phyloP scores from a whole-genome alignment of 2,329 filamentous ascomycete genomes.

The Ceratocystis lukuohia region DNA sequence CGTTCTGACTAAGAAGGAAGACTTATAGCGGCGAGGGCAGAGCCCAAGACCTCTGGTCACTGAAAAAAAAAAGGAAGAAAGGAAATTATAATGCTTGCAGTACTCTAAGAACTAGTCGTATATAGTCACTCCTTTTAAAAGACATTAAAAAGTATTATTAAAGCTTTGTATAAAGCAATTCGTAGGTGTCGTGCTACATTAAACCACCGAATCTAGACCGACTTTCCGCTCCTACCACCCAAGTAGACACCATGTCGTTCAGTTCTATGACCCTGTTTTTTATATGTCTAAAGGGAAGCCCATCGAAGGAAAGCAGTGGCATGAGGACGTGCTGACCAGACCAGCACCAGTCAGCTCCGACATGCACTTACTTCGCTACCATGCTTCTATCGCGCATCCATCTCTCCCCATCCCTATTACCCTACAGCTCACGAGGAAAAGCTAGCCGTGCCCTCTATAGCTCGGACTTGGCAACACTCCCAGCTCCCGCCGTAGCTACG shows the following conservation, averaged over 20 bases:
- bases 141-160: slow-evolving; percentile 14
- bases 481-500: slow-evolving; percentile 22
- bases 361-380: not conserved
- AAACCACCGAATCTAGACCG: not conserved
- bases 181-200: slow-evolving; percentile 3
- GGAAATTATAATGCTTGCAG: not conserved
- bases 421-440: not conserved
- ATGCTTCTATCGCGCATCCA: not conserved
- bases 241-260: not conserved
- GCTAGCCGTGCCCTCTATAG: slow-evolving; percentile 23
- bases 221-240: not conserved
- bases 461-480: slow-evolving; percentile 25
- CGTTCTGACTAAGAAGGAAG: slow-evolving; percentile 26
- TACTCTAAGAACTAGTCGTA: too few species aligned
- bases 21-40: not conserved
- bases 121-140: not conserved
- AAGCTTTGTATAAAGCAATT: not conserved
- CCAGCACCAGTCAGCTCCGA: not conserved
- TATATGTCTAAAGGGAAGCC: not conserved
- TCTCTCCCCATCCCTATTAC: not conserved
- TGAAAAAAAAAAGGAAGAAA: not conserved
- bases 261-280: not conserved
- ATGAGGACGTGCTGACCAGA: not conserved
- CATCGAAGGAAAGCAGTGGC: not conserved
- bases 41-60: not conserved